Conservation (phyloP, 2,329 filamentous ascomycete species). For the Ceratocystis lukuohia region DNA sequence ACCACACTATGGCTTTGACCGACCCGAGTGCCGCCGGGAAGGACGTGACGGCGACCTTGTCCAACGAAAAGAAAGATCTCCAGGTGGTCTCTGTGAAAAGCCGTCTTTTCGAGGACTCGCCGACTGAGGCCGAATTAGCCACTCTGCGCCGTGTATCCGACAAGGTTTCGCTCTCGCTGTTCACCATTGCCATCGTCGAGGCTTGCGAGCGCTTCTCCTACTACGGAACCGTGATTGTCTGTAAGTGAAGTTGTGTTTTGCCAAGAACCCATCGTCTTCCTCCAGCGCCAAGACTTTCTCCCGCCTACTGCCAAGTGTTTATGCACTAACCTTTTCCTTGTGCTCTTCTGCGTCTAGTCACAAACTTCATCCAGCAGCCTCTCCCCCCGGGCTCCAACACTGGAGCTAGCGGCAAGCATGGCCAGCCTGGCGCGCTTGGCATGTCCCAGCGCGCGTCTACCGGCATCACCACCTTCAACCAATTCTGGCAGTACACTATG, state of each 20-base stretch:
- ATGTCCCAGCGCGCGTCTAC: conserved; percentile 42
- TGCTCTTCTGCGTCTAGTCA: conserved; percentile 26
- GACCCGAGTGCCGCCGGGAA: conserved; percentile 22
- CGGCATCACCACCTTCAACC: conserved; percentile 36
- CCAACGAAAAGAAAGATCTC: conserved; percentile 25
- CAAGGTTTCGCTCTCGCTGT: conserved; percentile 45
- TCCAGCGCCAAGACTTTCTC: neutral
- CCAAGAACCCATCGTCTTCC: neutral
- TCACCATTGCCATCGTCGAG: conserved; percentile 53
- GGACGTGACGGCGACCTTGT: conserved; percentile 19
- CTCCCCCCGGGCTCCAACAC: conserved; percentile 42
- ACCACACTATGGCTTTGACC: conserved; percentile 27
- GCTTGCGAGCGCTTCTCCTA: conserved; percentile 61
- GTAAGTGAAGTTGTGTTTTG: conserved; percentile 33
- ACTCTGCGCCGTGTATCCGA: conserved; percentile 42
- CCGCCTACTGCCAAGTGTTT: neutral
- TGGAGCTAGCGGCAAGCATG: conserved; percentile 32
- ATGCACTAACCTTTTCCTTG: neutral
- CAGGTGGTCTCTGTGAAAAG: conserved; percentile 23
- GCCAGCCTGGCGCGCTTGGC: conserved; percentile 41
- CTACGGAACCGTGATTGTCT: conserved; percentile 52
- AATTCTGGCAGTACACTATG: conserved; percentile 48
- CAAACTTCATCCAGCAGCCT: conserved; percentile 50
- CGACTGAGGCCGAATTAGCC: conserved; percentile 38
- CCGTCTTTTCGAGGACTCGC: conserved; percentile 23